Conservation (phyloP, 441 rosid genomes). For the Rhodomyrtus psidioides region DNA sequence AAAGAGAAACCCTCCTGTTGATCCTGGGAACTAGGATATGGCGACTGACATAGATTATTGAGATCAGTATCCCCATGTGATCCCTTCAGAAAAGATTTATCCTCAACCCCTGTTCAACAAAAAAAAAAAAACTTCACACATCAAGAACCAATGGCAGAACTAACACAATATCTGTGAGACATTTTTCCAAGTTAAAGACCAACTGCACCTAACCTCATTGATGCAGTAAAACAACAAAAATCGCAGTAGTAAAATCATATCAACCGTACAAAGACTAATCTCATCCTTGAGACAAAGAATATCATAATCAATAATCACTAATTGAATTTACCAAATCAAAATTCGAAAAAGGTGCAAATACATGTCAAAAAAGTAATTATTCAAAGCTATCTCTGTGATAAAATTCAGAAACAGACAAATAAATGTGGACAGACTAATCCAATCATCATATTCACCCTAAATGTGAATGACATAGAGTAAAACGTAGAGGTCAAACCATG, state of each 20-base stretch:
- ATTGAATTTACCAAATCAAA: neutral
- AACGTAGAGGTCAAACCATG: neutral
- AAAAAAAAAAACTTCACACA: neutral
- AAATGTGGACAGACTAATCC: neutral
- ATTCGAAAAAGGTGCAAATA: neutral
- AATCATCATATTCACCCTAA: neutral
- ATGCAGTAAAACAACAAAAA: neutral
- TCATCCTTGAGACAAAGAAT: neutral
- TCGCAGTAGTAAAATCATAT: neutral
- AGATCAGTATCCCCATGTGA: slow-evolving; percentile 34
- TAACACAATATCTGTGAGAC: neutral
- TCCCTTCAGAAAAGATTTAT: slow-evolving; percentile 51
- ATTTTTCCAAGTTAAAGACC: neutral
- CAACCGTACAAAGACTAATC: neutral
- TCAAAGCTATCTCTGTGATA: neutral
- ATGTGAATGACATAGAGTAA: neutral
- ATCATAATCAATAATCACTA: neutral
- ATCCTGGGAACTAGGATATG: slow-evolving; percentile 45
- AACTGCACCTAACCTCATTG: neutral
- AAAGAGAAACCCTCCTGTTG: slow-evolving; percentile 42
- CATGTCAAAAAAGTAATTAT: neutral
- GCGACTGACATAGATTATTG: slow-evolving; percentile 58
- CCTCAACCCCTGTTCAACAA: slow-evolving; percentile 54
- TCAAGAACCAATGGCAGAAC: neutral
- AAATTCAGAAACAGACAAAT: neutral